Conservation (phyloP, 2,329 filamentous ascomycete species). For the Shiraia sp. region DNA sequence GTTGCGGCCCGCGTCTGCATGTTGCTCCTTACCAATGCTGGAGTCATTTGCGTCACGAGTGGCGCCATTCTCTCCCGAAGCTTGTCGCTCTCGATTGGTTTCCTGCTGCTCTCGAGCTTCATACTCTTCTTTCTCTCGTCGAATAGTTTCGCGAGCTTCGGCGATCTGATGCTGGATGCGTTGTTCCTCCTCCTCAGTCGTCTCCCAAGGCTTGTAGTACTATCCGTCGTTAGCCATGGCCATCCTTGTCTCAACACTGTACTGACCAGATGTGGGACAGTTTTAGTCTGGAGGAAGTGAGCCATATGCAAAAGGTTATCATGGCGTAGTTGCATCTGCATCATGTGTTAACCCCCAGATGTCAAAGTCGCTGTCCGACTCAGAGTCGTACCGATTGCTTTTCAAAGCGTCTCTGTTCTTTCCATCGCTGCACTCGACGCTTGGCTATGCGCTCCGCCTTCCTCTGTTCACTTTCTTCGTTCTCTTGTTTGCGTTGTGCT, state of each 20-base stretch:
- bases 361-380: conserved; percentile 5
- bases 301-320: conserved; percentile 72
- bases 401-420: conserved; percentile 75
- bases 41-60: conserved; percentile 19
- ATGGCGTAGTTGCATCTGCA: conserved; percentile 75
- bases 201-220: conserved; percentile 87
- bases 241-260: neutral
- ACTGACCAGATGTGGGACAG: conserved; percentile 75
- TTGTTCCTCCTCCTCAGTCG: conserved; percentile 69
- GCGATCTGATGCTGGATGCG: conserved; percentile 71
- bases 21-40: conserved; percentile 27
- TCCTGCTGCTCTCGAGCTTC: conserved; percentile 47
- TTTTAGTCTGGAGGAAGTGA: conserved; percentile 71
- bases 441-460: conserved; percentile 68
- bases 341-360: conserved; percentile 17
- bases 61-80: conserved; percentile 12
- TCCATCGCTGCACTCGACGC: conserved; percentile 63
- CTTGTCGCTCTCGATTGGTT: conserved; percentile 23
- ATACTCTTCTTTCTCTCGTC: conserved; percentile 68
- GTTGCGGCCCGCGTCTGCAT: conserved; percentile 24
- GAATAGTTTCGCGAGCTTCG: conserved; percentile 65
- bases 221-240: conserved; percentile 47
- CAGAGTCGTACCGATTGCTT: conserved; percentile 67
- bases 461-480: conserved; percentile 69
- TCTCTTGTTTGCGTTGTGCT: conserved; percentile 73